phyloP scores from a whole-genome alignment of 2,329 filamentous ascomycete species.

The Hypomyces rosellus region DNA sequence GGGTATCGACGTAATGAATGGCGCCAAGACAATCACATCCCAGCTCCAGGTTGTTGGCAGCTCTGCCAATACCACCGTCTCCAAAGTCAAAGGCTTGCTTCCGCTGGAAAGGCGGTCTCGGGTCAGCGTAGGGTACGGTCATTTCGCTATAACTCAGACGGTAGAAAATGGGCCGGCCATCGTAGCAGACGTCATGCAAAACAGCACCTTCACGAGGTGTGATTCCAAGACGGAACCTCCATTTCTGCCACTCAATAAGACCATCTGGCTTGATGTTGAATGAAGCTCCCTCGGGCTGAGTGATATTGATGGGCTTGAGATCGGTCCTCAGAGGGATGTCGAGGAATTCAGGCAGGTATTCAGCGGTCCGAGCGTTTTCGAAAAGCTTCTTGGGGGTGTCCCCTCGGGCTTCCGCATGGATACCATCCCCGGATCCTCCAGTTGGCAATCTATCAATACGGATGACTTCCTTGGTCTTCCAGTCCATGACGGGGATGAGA shows the following conservation, averaged over 20 bases:
- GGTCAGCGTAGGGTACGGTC: slow-evolving; percentile 63
- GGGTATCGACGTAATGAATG: slow-evolving; percentile 57
- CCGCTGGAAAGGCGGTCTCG: slow-evolving; percentile 57
- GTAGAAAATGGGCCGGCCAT: slow-evolving; percentile 59
- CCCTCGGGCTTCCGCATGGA: slow-evolving; percentile 29
- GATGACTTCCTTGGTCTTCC: slow-evolving; percentile 46
- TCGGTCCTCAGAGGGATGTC: slow-evolving; percentile 41
- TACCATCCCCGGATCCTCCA: slow-evolving; percentile 38
- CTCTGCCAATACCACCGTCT: slow-evolving; percentile 60
- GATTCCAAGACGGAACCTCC: slow-evolving; percentile 63
- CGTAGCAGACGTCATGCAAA: slow-evolving; percentile 63
- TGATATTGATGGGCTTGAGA: slow-evolving; percentile 64
- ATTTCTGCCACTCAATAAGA: slow-evolving; percentile 57
- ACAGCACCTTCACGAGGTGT: slow-evolving; percentile 65
- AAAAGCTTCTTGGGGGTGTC: slow-evolving; percentile 41
- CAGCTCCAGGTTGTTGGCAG: slow-evolving; percentile 60
- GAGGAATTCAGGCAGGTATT: slow-evolving; percentile 48
- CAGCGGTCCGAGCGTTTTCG: slow-evolving; percentile 31
- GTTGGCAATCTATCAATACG: slow-evolving; percentile 52
- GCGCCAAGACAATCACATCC: slow-evolving; percentile 66
- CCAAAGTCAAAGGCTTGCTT: slow-evolving; percentile 70
- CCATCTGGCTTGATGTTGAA: slow-evolving; percentile 50
- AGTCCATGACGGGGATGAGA: slow-evolving; percentile 53
- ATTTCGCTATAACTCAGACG: slow-evolving; percentile 63
- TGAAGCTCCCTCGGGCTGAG: slow-evolving; percentile 62